A percentile compares a stretch with the other conserved stretches of the same genome.
phyloP scores from a whole-genome alignment of 805 yeast genomes.

The Metschnikowia koreensis region DNA sequence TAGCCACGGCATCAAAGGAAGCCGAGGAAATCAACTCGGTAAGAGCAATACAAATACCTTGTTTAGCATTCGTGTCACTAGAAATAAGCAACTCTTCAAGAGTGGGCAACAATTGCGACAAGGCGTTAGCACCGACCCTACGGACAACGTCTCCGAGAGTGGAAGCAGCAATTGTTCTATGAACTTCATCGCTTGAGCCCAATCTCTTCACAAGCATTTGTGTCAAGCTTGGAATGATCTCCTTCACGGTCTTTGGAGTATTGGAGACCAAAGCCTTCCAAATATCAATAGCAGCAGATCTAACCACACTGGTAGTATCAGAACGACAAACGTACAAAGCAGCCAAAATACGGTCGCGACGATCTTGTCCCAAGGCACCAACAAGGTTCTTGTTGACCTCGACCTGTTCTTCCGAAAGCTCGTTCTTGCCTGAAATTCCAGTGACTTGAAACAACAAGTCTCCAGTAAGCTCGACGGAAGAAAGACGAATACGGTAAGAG shows the following conservation, averaged over 20 bases:
- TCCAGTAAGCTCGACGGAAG: slow-evolving; percentile 94
- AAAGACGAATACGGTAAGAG: slow-evolving; percentile 82
- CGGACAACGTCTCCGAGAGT: slow-evolving; percentile 93
- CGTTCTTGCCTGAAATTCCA: slow-evolving; percentile 80
- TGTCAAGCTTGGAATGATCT: slow-evolving; percentile 81
- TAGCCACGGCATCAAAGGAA: slow-evolving; percentile 53
- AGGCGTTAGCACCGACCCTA: slow-evolving; percentile 86
- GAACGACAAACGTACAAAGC: slow-evolving; percentile 92
- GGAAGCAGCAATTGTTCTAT: slow-evolving; percentile 86
- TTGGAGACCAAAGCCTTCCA: slow-evolving; percentile 97
- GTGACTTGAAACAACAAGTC: slow-evolving; percentile 91
- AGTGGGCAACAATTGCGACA: slow-evolving; percentile 81
- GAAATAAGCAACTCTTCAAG: slow-evolving; percentile 61
- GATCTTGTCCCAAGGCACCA: slow-evolving; percentile 79
- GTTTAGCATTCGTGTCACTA: slow-evolving; percentile 80
- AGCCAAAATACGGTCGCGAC: slow-evolving; percentile 83
- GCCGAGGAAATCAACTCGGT: slow-evolving; percentile 81
- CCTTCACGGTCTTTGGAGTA: slow-evolving; percentile 92
- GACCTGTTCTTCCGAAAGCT: slow-evolving; percentile 54
- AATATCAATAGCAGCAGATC: slow-evolving; percentile 86
- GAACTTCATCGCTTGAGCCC: slow-evolving; percentile 76
- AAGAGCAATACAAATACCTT: slow-evolving; percentile 95
- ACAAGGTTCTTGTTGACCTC: slow-evolving; percentile 60
- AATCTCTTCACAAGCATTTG: slow-evolving; percentile 75
- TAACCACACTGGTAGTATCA: slow-evolving; percentile 82